phyloP scores from a whole-genome alignment of 2,329 filamentous ascomycete species.

The Aspergillus brasiliensis region DNA sequence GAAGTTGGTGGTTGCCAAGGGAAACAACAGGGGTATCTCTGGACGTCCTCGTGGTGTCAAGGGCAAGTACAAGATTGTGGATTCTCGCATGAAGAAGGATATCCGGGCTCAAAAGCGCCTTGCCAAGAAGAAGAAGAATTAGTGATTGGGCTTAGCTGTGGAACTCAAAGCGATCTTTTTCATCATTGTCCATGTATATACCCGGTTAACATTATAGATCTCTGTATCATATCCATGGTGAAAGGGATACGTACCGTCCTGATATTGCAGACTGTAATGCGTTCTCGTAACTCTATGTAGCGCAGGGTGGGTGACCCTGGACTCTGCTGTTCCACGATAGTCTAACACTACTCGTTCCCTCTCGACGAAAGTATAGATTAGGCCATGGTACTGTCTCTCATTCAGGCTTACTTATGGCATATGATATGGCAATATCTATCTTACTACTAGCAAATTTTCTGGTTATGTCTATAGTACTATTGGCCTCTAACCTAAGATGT shows the following conservation, averaged over 20 bases:
- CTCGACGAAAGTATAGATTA: no score
- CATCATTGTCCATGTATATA: slow-evolving; percentile 19
- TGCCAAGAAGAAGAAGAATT: slow-evolving; percentile 68
- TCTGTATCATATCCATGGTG: slow-evolving; percentile 10
- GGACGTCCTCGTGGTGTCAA: slow-evolving; percentile 89
- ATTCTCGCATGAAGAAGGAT: slow-evolving; percentile 95
- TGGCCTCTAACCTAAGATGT: no score
- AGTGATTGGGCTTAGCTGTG: slow-evolving; percentile 8
- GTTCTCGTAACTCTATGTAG: neutral
- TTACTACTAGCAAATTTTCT: no score
- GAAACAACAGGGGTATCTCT: slow-evolving; percentile 79
- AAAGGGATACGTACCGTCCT: neutral
- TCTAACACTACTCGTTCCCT: no score
- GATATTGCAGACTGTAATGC: neutral
- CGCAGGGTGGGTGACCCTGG: neutral
- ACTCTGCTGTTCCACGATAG: no score
- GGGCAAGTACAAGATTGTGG: slow-evolving; percentile 96
- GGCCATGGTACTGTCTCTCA: no score
- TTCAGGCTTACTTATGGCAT: no score
- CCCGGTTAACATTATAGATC: slow-evolving; percentile 18
- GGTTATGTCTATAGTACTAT: no score
- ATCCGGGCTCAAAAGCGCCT: slow-evolving; percentile 80
- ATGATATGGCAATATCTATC: no score
- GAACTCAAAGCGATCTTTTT: slow-evolving; percentile 14
- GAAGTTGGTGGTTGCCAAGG: slow-evolving; percentile 85